Percentiles rank a stretch among this genome's conserved stretches.
Conservation (phyloP, 306 rosid genomes). For the Corylus americana region DNA sequence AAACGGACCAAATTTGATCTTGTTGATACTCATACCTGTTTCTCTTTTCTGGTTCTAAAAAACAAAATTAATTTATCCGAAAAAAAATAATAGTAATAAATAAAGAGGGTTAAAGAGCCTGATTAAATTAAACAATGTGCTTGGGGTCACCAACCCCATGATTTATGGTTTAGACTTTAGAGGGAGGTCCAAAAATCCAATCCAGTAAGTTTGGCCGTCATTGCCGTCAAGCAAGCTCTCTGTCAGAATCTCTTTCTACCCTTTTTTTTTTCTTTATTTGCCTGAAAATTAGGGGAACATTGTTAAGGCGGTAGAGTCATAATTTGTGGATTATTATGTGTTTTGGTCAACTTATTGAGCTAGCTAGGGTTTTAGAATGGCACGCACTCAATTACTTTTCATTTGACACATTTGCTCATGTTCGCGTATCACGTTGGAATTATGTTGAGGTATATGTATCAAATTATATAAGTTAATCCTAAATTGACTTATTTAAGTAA, state of each 20-base stretch:
- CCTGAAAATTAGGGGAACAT: not conserved
- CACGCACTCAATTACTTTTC: not conserved
- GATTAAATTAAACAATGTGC: slow-evolving; percentile 24
- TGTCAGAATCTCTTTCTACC: slow-evolving; percentile 15
- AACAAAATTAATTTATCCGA: not conserved
- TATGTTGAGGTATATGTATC: too few relatives aligned
- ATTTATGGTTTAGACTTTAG: slow-evolving; percentile 28
- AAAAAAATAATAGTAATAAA: not conserved
- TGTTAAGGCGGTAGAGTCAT: too few relatives aligned
- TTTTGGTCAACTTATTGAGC: not conserved
- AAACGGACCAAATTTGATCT: not conserved
- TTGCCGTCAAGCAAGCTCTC: slow-evolving; percentile 27
- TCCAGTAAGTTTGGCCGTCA: slow-evolving; percentile 8
- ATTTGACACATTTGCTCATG: not conserved
- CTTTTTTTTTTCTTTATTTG: not conserved
- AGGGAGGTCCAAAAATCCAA: slow-evolving; percentile 18
- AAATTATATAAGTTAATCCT: too few relatives aligned
- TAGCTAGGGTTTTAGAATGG: not conserved
- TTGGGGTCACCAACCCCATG: slow-evolving; percentile 30
- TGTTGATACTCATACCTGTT: not conserved
- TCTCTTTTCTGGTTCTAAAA: not conserved
- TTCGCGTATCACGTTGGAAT: too few relatives aligned
- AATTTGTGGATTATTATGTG: not conserved
- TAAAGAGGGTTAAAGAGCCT: slow-evolving; percentile 17
- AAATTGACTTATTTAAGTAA: too few relatives aligned